Base-by-base conservation (phyloP, 306 rosid species). In the Lagenaria siceraria region DNA sequence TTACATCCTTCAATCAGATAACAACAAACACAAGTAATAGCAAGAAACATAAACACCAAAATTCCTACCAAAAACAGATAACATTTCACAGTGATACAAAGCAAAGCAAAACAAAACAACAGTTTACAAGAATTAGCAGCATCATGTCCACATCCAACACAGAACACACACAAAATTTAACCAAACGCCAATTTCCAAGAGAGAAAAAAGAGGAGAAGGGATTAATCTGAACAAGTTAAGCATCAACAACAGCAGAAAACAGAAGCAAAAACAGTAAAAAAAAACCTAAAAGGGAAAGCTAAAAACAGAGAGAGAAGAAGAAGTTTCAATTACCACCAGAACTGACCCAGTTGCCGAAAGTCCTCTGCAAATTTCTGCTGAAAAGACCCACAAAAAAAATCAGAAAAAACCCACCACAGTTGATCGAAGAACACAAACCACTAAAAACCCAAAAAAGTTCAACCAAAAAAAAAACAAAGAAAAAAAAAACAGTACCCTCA, bases 141-240 rank as follows among this genome's bases (percentile, higher is more conserved):
- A 17, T 63, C 13, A 7, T 43, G 36, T 7, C 19, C 48, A 38
- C 53, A 66, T n/a, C 19, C 52, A 66, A 66, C 74, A 0, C 53
- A 38, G 52, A 66, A 66, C 74, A 11, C 33, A 38, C 2, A 66
- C 52, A 66, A 69, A 69, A n/a, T 69, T 68, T 33, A 42, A 69
- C 75, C 54, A 69, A 43, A 42, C 75, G 55, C 75, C 75, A 69
- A 69, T 69, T 69, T 69, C n/a, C 21, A 40, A 40, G 36, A 69
- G 21, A 69, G 55, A 43, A 14, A n/a, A 5, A 35, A 33, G 46
- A 33, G 70, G 14, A 35, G 21, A 19, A 69, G 55, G 54, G 55
- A 22, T 42, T 21, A 68, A 42, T 68, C 75, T 42, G 52, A 68
- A 40, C 10, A 11, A 21, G 25, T 68, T 40, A 40, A 68, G 17